Conservation (phyloP, 768 basidiomycete species). For the Pisolithus orientalis region DNA sequence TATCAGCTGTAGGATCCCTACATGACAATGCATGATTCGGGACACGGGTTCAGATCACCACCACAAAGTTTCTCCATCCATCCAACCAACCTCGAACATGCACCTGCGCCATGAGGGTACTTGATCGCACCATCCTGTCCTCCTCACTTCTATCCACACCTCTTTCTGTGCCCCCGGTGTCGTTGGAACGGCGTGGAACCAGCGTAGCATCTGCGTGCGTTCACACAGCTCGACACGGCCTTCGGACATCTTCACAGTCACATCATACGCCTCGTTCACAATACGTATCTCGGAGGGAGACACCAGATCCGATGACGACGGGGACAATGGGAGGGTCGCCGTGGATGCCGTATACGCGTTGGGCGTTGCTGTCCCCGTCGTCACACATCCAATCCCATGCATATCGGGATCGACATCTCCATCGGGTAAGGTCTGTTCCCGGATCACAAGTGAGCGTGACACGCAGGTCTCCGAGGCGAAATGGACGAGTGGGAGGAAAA, state of each 20-base stretch:
- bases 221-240: constrained; percentile 45
- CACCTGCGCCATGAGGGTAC: constrained; percentile 5
- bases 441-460: constrained; percentile 11
- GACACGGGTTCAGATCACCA: constrained; percentile 1
- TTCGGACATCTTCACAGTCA: constrained; percentile 38
- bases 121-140: constrained; percentile 37
- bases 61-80: constrained; percentile 10
- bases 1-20: background rate
- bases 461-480: constrained; percentile 49
- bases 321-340: constrained; percentile 3
- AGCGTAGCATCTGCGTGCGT: constrained; percentile 44
- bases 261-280: constrained; percentile 26
- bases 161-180: constrained; percentile 17
- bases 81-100: background rate
- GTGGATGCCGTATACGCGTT: constrained; percentile 10
- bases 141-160: constrained; percentile 36
- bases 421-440: background rate
- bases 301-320: background rate
- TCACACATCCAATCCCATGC: background rate
- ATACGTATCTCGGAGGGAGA: constrained; percentile 5
- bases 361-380: constrained; percentile 3
- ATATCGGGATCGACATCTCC: background rate
- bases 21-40: constrained; percentile 19
- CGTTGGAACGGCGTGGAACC: constrained; percentile 38
- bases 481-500: constrained; percentile 87